These are phyloP conservation scores for Pharnaceum exiguum DNA, from an alignment of 148 eudicot species.

Conservation along the genomic window DNA sequence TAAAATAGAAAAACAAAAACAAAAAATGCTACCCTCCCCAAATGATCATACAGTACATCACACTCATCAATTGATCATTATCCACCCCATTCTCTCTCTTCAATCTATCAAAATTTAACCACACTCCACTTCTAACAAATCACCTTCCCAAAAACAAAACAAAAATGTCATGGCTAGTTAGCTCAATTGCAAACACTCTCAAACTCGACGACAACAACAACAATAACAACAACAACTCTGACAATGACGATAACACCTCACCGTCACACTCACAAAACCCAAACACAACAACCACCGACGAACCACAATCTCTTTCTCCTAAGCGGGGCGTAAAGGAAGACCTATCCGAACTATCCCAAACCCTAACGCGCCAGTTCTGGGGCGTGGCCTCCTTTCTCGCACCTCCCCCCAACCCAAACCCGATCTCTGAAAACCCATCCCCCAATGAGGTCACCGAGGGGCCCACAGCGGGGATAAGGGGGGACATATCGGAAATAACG, in stretches of 20 bases:
- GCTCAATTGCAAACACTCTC: constrained; percentile 75
- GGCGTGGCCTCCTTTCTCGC: constrained; percentile 89
- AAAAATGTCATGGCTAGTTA: constrained; percentile 75
- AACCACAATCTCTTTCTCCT: neutral
- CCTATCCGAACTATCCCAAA: constrained; percentile 70
- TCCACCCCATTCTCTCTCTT: neutral
- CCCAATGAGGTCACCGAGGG: constrained; percentile 6
- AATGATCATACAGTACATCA: too few relatives aligned
- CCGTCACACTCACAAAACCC: constrained; percentile 14
- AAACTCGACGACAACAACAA: constrained; percentile 51
- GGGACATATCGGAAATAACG: constrained; percentile 79
- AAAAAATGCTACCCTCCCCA: too few relatives aligned
- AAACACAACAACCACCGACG: neutral
- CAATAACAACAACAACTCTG: constrained; percentile 3
- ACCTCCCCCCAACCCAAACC: constrained; percentile 54
- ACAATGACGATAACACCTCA: neutral
- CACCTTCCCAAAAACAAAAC: neutral
- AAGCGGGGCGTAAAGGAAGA: constrained; percentile 92
- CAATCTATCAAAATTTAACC: neutral
- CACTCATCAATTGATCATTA: neutral
- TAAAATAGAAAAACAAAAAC: too few relatives aligned
- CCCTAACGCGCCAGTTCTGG: constrained; percentile 80
- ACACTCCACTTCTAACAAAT: neutral
- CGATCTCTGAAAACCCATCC: neutral
- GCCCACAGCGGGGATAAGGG: constrained; percentile 40